Percentiles rank a stretch among this genome's conserved stretches.
These are phyloP conservation scores for Bromus sterilis DNA, from an alignment of 176 grass and related monocot species.

Conservation along the genomic window DNA sequence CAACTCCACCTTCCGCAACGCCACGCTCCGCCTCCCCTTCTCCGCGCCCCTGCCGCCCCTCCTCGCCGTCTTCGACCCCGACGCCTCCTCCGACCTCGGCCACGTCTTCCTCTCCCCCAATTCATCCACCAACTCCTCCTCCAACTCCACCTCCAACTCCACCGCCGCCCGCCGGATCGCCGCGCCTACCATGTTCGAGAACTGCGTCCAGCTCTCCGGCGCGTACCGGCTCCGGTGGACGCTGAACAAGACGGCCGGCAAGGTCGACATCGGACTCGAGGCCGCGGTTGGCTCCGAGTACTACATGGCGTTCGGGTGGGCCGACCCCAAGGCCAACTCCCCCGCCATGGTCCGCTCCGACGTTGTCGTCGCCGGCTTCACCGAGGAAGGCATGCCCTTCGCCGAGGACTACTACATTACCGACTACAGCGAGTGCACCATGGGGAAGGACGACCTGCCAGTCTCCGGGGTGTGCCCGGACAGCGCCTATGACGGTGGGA, in stretches of 20 bases:
- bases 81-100: conserved; percentile 86
- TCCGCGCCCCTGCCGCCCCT: conserved; percentile 47
- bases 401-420: conserved; percentile 93
- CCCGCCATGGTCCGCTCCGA: conserved; percentile 77
- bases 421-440: conserved; percentile 64
- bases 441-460: conserved; percentile 49
- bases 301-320: conserved; percentile 99
- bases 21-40: conserved; percentile 41
- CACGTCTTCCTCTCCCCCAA: conserved; percentile 50
- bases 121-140: conserved; percentile 33
- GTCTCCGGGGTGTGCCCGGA: conserved; percentile 81
- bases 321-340: conserved; percentile 50
- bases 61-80: conserved; percentile 77
- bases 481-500: conserved; percentile 57
- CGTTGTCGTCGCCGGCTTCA: conserved; percentile 66
- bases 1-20: conserved; percentile 59
- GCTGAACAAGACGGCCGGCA: conserved; percentile 47
- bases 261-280: conserved; percentile 83
- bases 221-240: conserved; percentile 87
- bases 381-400: conserved; percentile 80
- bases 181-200: conserved; percentile 82
- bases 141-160: conserved; percentile 41
- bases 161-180: not conserved
- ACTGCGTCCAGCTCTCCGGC: conserved; percentile 62
- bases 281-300: conserved; percentile 69